Base-by-base conservation (phyloP, 129 eudicot genomes). In the Flaveria sonorensis region DNA sequence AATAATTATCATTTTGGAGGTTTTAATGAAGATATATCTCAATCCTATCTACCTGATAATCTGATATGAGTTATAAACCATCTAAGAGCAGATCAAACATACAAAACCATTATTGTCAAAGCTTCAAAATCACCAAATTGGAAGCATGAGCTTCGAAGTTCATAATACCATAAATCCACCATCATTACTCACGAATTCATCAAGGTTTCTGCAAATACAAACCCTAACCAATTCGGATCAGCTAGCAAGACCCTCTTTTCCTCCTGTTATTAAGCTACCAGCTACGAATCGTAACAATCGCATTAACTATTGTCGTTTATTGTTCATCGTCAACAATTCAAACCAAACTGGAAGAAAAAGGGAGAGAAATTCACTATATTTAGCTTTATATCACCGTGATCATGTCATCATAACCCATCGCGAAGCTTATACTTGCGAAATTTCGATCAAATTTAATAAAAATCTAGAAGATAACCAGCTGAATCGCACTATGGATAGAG, bases 301-400 rank as follows among this genome's bases (percentile, higher is more conserved):
- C 43, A 56, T 13, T 12, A 23, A 12, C 14, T 4, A 10, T 2
- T 36, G 13, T 56, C 18, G 43, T 45, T 26, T 40, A 19, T 6
- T 46, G 60, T 30, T 69, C 62, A 48, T 45, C 62, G 12, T 68
- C 36, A 56, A 43, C 36, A 42, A 19, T 4, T 42, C 28, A 9
- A 79, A 79, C 26, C 63, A 30, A 66, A 7, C 73, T 32, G 72
- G 28, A 64, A 48, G 56, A 61, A 63, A 47, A 36, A n/a, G 45
- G 64, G 23, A 36, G 6, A 36, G 0, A 5, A 36, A 36, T 36
- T 45, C 23, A 2, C 26, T 6, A 24, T 3, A 52, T 15, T 26
- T 20, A 79, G n/a, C 47, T 62, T 71, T 47, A 20, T 39, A 47
- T 62, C 26, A 71, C 57, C 11, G 24, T 71, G 73, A 71, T 71